These are phyloP conservation scores for Acacia concinna DNA, from an alignment of 331 rosid genomes.

Conservation along the genomic window DNA sequence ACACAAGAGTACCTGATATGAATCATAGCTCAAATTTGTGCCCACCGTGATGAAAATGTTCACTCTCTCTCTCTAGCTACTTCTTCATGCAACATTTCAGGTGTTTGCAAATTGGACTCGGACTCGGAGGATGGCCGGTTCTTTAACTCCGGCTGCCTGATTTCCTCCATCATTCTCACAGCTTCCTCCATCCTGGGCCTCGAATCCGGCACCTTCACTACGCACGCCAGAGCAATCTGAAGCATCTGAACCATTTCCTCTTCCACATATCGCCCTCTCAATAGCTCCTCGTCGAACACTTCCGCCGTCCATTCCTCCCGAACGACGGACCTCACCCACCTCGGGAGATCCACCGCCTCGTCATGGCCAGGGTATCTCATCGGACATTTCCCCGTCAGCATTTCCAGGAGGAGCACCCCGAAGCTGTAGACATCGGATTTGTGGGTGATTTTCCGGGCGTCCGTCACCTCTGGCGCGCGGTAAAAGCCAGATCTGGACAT, in stretches of 20 bases:
- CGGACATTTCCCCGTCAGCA: conserved; percentile 81
- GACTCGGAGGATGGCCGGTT: conserved; percentile 61
- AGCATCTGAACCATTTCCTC: conserved; percentile 90
- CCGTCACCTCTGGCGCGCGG: conserved; percentile 78
- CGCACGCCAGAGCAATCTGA: conserved; percentile 75
- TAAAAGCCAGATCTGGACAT: conserved; percentile 68
- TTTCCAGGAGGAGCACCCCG: conserved; percentile 87
- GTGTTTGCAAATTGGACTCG: conserved; percentile 58
- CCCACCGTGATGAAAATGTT: neutral
- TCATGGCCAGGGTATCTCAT: conserved; percentile 61
- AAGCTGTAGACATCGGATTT: conserved; percentile 91
- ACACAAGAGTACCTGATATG: neutral
- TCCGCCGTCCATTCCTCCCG: conserved; percentile 93
- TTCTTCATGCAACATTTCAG: conserved; percentile 31
- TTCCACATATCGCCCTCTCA: conserved; percentile 58
- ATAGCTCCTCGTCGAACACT: conserved; percentile 76
- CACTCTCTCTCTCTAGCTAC: neutral
- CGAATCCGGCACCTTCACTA: conserved; percentile 53
- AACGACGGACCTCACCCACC: conserved; percentile 84
- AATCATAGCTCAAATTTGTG: neutral
- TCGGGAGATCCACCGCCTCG: conserved; percentile 73
- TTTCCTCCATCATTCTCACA: conserved; percentile 64
- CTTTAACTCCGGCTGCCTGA: conserved; percentile 49
- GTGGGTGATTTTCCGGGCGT: conserved; percentile 62
- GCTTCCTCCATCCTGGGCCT: conserved; percentile 64